Conservation (phyloP, 2,329 filamentous ascomycete species). For the Lasiodiplodia gonubiensis region DNA sequence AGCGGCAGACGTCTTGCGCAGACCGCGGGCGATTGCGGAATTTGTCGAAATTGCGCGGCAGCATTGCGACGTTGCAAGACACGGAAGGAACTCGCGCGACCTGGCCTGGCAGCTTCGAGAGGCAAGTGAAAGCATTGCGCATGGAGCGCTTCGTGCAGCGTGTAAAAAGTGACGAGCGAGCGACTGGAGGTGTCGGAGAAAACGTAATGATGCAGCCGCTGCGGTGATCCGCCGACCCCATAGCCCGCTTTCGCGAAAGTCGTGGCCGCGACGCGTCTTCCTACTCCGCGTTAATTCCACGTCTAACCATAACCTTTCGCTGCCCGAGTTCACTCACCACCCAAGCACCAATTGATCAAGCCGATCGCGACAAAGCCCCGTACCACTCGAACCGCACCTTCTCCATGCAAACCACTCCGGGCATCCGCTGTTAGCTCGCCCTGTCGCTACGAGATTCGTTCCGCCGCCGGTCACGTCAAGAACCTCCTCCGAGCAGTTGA, state of each 20-base stretch:
- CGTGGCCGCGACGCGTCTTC: slow-evolving; percentile 22
- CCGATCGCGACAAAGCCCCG: neutral
- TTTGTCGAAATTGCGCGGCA: slow-evolving; percentile 62
- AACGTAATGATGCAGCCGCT: slow-evolving; percentile 1
- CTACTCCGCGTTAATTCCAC: neutral
- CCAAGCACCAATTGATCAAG: neutral
- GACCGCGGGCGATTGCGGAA: slow-evolving; percentile 72
- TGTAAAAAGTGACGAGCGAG: neutral
- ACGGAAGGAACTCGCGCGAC: slow-evolving; percentile 5
- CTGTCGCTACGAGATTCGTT: neutral
- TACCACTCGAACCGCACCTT: neutral
- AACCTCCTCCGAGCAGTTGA: neutral
- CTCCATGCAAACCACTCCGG: too few species aligned
- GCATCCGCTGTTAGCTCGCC: too few species aligned
- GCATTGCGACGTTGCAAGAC: neutral
- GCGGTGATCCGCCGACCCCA: neutral
- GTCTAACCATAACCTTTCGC: neutral
- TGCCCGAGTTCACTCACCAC: neutral
- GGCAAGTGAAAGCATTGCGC: neutral
- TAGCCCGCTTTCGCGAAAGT: neutral
- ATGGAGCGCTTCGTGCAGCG: neutral
- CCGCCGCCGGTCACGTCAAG: neutral
- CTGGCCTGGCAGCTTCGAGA: neutral
- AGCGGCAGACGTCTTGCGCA: slow-evolving; percentile 52
- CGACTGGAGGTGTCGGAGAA: neutral